Evolutionary conservation across 192 early-diverging fungal genomes (phyloP).

Genomic region (Coemansia nantahalensis): DNA sequence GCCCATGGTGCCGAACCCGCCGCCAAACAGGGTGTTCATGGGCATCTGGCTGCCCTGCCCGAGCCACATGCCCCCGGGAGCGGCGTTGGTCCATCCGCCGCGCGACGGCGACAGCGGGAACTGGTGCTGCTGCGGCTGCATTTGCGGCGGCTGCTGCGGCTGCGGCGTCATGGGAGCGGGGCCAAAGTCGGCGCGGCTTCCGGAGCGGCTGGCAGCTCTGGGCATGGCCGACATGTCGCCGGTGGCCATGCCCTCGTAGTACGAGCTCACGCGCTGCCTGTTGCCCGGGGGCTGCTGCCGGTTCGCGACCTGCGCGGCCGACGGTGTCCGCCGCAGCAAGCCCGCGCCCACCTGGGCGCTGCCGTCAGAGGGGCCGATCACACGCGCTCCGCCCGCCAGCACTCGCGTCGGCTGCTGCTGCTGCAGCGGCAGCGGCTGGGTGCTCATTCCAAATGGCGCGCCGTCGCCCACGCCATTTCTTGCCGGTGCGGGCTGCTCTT

Average conservation of each 20-base stretch:
- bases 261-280: conserved; percentile 37
- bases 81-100: conserved; percentile 15
- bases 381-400: conserved; percentile 26
- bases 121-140: conserved; percentile 20
- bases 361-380: conserved; percentile 23
- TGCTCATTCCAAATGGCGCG: background rate
- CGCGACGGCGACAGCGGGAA: conserved; percentile 34
- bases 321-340: conserved; percentile 32
- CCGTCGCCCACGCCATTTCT: conserved; percentile 1
- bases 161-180: conserved; percentile 1
- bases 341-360: conserved; percentile 12
- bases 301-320: conserved; percentile 35
- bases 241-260: conserved; percentile 30
- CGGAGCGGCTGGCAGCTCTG: conserved; percentile 36
- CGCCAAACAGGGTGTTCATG: conserved; percentile 35
- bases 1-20: conserved; percentile 48
- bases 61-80: too few relatives aligned
- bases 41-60: too few relatives aligned
- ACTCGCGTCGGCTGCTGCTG: conserved; percentile 17
- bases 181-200: conserved; percentile 35
- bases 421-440: background rate
- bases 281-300: conserved; percentile 18
- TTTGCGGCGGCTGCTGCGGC: conserved; percentile 10
- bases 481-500: conserved; percentile 9
- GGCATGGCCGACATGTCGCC: conserved; percentile 26